Percentiles rank a stretch among this genome's conserved stretches.
Conservation (phyloP, 306 rosid species). For the Acacia melanoxylon region DNA sequence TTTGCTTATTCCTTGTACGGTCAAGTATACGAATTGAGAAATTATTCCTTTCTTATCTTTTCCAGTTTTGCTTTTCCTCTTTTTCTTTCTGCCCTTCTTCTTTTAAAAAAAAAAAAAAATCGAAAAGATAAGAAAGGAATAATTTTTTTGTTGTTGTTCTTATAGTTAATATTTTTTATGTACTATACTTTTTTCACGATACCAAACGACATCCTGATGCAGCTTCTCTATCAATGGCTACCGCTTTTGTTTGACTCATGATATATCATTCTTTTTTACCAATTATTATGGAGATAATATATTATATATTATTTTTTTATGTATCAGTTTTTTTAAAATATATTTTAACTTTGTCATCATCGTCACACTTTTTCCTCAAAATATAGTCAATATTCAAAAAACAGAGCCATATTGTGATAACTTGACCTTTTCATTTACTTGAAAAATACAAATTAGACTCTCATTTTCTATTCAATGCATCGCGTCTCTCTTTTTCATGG, state of each 20-base stretch:
- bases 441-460: neutral
- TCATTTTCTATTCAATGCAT: neutral
- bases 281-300: neutral
- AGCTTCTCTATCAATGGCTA: too few relatives aligned
- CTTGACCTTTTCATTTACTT: neutral
- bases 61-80: neutral
- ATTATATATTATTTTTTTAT: neutral
- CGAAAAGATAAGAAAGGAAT: too few relatives aligned
- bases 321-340: neutral
- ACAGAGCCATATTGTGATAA: neutral
- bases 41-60: neutral
- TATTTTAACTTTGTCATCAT: neutral
- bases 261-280: neutral
- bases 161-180: too few relatives aligned
- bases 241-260: neutral
- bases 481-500: neutral
- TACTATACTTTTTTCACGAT: too few relatives aligned
- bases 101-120: too few relatives aligned
- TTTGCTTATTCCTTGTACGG: neutral
- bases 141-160: neutral
- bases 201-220: too few relatives aligned
- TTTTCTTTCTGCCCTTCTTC: slow-evolving; percentile 19
- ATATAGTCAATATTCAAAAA: neutral
- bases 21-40: neutral
- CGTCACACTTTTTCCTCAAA: neutral